These are phyloP conservation scores for Theobroma cacao DNA, from an alignment of 345 rosid species.

Conservation along the genomic window DNA sequence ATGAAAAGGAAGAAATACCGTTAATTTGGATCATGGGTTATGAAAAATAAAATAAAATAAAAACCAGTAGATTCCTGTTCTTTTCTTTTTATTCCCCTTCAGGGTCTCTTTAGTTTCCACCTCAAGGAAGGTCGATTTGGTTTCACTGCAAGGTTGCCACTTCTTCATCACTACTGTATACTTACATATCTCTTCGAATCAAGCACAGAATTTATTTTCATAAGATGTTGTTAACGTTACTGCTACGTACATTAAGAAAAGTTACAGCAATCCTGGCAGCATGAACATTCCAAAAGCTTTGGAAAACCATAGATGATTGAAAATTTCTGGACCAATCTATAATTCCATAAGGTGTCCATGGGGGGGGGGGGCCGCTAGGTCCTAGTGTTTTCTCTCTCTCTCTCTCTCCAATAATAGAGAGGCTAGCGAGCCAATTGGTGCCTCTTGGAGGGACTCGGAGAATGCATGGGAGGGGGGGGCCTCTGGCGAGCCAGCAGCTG, in stretches of 20 bases:
- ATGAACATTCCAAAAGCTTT: background rate
- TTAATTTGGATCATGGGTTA: background rate
- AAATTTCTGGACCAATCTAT: background rate
- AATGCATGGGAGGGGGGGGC: conserved; percentile 35
- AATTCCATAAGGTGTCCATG: background rate
- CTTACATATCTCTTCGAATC: background rate
- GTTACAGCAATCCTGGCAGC: background rate
- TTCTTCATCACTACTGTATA: too few species aligned
- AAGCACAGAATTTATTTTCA: too few species aligned
- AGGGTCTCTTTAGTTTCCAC: background rate
- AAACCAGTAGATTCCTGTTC: background rate
- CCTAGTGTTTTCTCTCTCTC: background rate
- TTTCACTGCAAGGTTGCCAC: too few species aligned
- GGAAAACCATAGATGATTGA: background rate
- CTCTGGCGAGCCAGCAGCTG: conserved; percentile 22
- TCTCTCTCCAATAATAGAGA: conserved; percentile 39
- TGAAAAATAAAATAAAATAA: background rate
- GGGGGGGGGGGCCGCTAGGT: background rate
- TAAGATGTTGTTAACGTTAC: background rate
- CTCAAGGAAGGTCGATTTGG: background rate
- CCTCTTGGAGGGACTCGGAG: conserved; percentile 40
- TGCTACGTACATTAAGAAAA: too few species aligned
- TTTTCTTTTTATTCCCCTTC: background rate
- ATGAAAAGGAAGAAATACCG: background rate
- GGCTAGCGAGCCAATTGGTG: conserved; percentile 33